Evolutionary conservation across 2,329 filamentous ascomycete genomes (phyloP).

Genomic region (Alternaria infectoria): DNA sequence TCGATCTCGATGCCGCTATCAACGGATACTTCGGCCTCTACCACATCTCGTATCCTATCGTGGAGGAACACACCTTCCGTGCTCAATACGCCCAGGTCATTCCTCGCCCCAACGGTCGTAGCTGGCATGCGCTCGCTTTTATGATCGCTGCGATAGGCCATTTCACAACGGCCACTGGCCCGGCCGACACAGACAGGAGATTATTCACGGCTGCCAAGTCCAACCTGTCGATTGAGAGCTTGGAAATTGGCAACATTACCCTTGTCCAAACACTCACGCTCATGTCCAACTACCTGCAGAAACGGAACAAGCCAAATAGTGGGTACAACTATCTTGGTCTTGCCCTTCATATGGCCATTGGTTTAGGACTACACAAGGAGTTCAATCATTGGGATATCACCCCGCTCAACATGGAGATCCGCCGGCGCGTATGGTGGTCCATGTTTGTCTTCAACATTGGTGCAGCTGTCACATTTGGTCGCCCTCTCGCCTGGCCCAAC

Average conservation of each 20-base stretch:
- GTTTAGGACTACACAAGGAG: constrained; percentile 59
- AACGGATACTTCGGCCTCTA: constrained; percentile 57
- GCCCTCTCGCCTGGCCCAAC: constrained; percentile 45
- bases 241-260: constrained; percentile 58
- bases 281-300: constrained; percentile 58
- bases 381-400: constrained; percentile 56
- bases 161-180: not conserved
- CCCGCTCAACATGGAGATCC: constrained; percentile 45
- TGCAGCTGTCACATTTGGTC: constrained; percentile 59
- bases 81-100: constrained; percentile 55
- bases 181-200: not conserved
- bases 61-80: constrained; percentile 57
- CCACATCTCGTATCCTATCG: constrained; percentile 55
- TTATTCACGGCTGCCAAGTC: constrained; percentile 44
- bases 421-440: constrained; percentile 46
- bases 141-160: not conserved
- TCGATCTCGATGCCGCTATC: constrained; percentile 16
- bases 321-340: constrained; percentile 59
- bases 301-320: constrained; percentile 59
- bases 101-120: constrained; percentile 42
- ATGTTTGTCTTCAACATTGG: constrained; percentile 57
- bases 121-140: constrained; percentile 11
- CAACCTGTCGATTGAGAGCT: constrained; percentile 54
- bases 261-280: constrained; percentile 57
- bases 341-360: constrained; percentile 58